phyloP scores from a whole-genome alignment of 139 green algal genomes.

The Asterochloris sp. region DNA sequence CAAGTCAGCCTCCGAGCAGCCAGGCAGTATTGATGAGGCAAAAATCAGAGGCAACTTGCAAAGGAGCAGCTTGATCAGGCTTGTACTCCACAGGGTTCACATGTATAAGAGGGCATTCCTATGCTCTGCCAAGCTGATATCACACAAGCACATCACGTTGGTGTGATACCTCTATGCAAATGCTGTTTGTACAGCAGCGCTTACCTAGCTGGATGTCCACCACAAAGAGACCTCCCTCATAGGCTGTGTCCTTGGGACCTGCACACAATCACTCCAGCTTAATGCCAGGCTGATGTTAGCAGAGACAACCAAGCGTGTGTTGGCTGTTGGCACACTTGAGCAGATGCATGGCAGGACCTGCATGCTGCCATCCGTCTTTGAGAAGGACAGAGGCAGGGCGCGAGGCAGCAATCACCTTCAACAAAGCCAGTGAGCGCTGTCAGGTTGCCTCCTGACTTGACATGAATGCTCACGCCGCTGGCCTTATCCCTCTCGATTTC shows the following conservation, averaged over 20 bases:
- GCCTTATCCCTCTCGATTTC: constrained; percentile 82
- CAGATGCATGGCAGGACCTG: background rate
- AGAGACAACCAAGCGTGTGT: background rate
- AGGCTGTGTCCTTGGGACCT: constrained; percentile 87
- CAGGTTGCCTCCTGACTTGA: constrained; percentile 57
- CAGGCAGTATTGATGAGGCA: background rate
- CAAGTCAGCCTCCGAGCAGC: background rate
- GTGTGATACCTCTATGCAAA: background rate
- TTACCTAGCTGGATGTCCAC: constrained; percentile 80
- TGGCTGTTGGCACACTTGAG: background rate
- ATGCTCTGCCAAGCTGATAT: background rate
- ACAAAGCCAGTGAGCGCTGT: constrained; percentile 69
- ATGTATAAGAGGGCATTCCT: too few species aligned
- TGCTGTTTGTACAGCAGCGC: background rate
- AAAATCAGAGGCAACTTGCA: background rate
- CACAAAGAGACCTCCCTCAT: constrained; percentile 73
- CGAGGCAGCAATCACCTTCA: constrained; percentile 32
- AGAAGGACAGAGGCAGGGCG: background rate
- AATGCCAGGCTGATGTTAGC: background rate
- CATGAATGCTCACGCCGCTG: constrained; percentile 77
- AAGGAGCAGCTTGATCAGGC: background rate
- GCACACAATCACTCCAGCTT: background rate
- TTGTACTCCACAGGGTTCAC: background rate
- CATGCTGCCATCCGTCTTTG: background rate
- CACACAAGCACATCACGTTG: background rate